Base-by-base conservation (phyloP, 75 land plant species). In the Pseudotsuga menziesii region DNA sequence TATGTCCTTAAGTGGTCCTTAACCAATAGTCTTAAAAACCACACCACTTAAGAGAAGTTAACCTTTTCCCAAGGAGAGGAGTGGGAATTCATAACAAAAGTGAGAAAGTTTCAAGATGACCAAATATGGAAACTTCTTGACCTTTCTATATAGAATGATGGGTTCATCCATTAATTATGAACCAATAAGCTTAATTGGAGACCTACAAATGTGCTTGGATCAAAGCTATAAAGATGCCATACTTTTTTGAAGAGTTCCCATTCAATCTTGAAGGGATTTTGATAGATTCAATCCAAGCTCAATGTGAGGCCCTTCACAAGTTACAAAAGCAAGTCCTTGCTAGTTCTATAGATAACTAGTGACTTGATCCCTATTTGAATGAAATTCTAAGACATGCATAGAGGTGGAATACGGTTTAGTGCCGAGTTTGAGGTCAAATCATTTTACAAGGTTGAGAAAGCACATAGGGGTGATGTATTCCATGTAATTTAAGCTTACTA, bases 401-500 rank as follows among this genome's bases (percentile, higher is more conserved):
- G 74, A 66, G 80, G 58, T 86, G 87, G 80, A 85, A 92, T 73
- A 81, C 80, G 80, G 88, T 96, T 96, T 41, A 41, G 48, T 17
- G 91, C 90, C 52, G 89, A 91, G 13, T 77, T 92, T 69, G 89
- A 94, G 1, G 76, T 94, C 58, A 90, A 89, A 80, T 94, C 99
- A 0, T 96, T 96, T 78, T 76, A 86, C 26, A 87, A 88, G 78
- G 97, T 97, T 5, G 94, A 91, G 74, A 90, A 86, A 57, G 97
- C 99, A 55, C 97, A 96, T 69, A 81, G 88, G 55, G 93, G 94
- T 35, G 93, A 92, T 87, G 99, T 96, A 84, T 75, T 81, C 70
- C 72, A 23, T 22, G 5, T 80, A 26, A 16, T 78, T 27, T 23
- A 36, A 14, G 35, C 3, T 16, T 29, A 4, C 32, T 29, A 29